These are phyloP conservation scores for Sedum album DNA, from an alignment of 164 flowering plant species.

Conservation along the genomic window DNA sequence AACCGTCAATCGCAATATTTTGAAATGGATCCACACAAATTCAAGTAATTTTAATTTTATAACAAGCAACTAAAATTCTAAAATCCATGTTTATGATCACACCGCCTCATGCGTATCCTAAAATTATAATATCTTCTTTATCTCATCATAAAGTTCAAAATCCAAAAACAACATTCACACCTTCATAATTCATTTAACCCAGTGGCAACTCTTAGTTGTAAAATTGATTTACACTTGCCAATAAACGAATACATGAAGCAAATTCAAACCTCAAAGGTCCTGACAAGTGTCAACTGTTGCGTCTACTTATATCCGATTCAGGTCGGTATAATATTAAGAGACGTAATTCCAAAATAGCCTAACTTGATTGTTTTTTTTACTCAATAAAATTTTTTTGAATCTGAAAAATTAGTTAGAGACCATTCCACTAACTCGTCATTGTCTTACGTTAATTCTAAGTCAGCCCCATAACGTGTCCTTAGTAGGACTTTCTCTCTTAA, in stretches of 20 bases:
- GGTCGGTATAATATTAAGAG: not conserved
- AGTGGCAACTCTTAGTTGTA: not conserved
- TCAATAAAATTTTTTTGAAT: not conserved
- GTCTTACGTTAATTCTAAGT: not conserved
- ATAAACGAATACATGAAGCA: slow-evolving; percentile 1
- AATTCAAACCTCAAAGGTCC: not conserved
- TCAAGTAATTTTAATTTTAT: no score
- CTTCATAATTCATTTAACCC: no score
- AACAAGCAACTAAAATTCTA: no score
- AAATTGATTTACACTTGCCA: not conserved
- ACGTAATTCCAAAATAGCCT: not conserved
- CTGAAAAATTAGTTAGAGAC: slow-evolving; percentile 1
- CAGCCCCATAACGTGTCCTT: slow-evolving; percentile 7
- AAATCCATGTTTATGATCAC: no score
- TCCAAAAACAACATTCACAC: not conserved
- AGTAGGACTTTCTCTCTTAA: not conserved
- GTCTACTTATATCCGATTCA: not conserved
- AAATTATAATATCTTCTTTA: no score
- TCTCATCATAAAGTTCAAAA: not conserved
- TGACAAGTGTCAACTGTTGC: slow-evolving; percentile 5
- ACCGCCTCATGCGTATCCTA: no score
- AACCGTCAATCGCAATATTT: no score
- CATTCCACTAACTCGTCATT: not conserved
- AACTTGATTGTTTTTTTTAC: not conserved
- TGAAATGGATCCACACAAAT: no score